Evolutionary conservation across 352 stramenopile species (phyloP).

Genomic region (Pythium volutum): DNA sequence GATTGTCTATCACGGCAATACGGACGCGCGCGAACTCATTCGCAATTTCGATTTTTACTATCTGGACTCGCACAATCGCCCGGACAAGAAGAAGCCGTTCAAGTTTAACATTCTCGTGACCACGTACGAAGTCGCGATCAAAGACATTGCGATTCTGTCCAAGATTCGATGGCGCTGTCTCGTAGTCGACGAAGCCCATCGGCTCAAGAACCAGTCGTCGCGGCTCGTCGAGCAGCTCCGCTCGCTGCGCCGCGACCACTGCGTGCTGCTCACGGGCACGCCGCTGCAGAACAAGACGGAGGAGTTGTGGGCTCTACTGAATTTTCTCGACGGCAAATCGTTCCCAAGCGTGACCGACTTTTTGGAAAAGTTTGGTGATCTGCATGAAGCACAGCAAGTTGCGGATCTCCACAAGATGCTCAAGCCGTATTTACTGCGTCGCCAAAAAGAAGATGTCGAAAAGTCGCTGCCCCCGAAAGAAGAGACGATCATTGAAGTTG

Average conservation of each 20-base stretch:
- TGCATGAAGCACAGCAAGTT: conserved; percentile 86
- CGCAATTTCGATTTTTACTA: conserved; percentile 96
- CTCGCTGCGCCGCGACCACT: conserved; percentile 75
- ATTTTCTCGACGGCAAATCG: conserved; percentile 95
- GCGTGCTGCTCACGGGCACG: conserved; percentile 83
- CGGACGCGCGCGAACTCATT: conserved; percentile 91
- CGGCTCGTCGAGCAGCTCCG: conserved; percentile 85
- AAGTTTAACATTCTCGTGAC: conserved; percentile 90
- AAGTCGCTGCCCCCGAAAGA: conserved; percentile 87
- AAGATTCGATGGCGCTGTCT: conserved; percentile 94
- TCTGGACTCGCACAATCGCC: conserved; percentile 56
- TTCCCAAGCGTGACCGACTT: conserved; percentile 95
- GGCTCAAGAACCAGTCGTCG: conserved; percentile 86
- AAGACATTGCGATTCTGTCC: conserved; percentile 89
- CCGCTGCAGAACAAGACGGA: conserved; percentile 97
- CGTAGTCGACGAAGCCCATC: conserved; percentile 88
- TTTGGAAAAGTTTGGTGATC: conserved; percentile 89
- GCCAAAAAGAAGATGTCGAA: conserved; percentile 90
- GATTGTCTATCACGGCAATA: conserved; percentile 98
- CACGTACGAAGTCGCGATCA: conserved; percentile 90
- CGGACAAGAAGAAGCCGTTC: conserved; percentile 82
- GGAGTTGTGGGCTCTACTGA: conserved; percentile 99
- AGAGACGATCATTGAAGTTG: conserved; percentile 90
- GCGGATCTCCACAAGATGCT: conserved; percentile 89
- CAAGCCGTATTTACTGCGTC: conserved; percentile 86